Evolutionary conservation across 345 rosid genomes (phyloP), one percentile per base, ranked within the genome.

Genomic region (Pugionium cornutum): DNA sequence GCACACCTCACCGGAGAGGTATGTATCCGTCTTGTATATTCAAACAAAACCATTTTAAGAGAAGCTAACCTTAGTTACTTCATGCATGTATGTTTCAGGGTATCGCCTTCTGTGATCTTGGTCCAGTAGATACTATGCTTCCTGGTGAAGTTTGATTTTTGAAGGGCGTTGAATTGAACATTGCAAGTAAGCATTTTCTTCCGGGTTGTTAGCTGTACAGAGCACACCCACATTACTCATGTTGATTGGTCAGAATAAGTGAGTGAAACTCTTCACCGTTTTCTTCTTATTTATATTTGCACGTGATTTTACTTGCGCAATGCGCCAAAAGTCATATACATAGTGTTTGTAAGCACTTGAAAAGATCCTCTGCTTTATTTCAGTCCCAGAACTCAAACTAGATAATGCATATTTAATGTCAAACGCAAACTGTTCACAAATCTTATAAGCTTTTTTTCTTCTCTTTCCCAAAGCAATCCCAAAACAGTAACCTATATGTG

Each of bases 1-100:
- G 99, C 97, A 43, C 99, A 94, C 82, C 95, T 94, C 40, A 94
- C 81, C 5, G 99, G 99, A 58, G 97, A 91, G 79, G 97, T 90
- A 81, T 33, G 69, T 53, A 25, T 44, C 29, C 45, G 31, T 69
- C 34, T 39, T 60, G 11, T 56, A 7, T 57, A 27, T 53, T 27
- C 6, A 50, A 36, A 7, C 36, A 66, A 54, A 52, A 25, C 30
- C 6, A 4, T 31, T 36, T n/a, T 34, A 30, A n/a, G 58, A 27
- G 64, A 64, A 67, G 51, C 66, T 58, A 64, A 58, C 44, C 33
- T 58, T 30, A 7, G 46, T 37, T 53, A 1, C 52, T 43, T 62
- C 46, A n/a, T 72, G 41, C 29, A 53, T 73, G 50, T 44, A 27
- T 29, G 62, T 78, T 75, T 65, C 86, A 94, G 99, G 99, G 97